Percentiles rank a stretch among this genome's conserved stretches.
These are phyloP conservation scores for Prunus yedoensis DNA, from an alignment of 331 rosid genomes.

Conservation along the genomic window DNA sequence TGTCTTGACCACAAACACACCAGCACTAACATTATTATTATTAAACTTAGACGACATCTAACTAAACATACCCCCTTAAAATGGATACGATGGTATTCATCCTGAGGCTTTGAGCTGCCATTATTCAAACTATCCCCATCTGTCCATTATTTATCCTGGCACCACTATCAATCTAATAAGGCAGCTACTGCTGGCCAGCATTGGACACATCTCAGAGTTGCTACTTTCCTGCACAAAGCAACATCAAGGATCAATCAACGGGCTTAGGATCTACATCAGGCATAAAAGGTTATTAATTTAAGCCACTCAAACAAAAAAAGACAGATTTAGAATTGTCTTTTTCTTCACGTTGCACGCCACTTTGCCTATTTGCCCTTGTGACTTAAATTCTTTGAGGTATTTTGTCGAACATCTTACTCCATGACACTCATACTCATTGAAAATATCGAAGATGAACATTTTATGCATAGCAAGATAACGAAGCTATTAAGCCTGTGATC, in stretches of 20 bases:
- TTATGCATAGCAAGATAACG: neutral
- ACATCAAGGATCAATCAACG: constrained; percentile 2
- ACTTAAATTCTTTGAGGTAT: neutral
- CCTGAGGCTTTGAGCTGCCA: constrained; percentile 5
- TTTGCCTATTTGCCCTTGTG: neutral
- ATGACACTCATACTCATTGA: too few species aligned
- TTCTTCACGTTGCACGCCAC: neutral
- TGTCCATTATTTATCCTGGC: neutral
- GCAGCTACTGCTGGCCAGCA: constrained; percentile 22
- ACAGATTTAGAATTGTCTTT: too few species aligned
- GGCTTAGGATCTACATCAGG: neutral
- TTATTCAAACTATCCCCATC: constrained; percentile 5
- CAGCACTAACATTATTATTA: constrained; percentile 26
- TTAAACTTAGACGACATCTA: neutral
- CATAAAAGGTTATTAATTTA: too few species aligned
- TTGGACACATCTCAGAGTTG: constrained; percentile 28
- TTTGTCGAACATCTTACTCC: neutral
- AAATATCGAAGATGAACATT: neutral
- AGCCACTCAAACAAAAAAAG: too few species aligned
- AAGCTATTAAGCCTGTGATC: too few species aligned
- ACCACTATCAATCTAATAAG: too few species aligned
- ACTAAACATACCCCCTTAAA: constrained; percentile 7
- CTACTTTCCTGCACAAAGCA: constrained; percentile 16
- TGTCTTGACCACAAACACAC: constrained; percentile 28
- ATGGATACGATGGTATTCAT: constrained; percentile 29